Evolutionary conservation across 1,284 basidiomycete genomes (phyloP), one percentile per base, ranked within the genome.

Genomic region (Phenoliferia sp.): DNA sequence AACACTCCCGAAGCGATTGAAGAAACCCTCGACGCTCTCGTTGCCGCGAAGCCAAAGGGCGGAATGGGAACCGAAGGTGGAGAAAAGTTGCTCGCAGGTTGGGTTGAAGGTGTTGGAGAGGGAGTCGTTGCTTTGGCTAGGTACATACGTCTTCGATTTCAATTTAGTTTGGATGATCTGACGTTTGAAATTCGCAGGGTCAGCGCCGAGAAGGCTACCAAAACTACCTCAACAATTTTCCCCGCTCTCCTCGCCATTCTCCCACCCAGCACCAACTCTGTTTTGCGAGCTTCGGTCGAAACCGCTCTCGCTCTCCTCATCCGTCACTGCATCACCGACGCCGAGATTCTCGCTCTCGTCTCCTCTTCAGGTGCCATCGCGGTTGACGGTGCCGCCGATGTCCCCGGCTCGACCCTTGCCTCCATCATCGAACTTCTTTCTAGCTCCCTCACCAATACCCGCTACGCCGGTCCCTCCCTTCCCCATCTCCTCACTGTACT

Each of bases 391-490:
- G 52, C 52, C 22, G 9, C 52, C 12, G 52, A 54, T 28, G 15
- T 12, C 39, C 22, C 57, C 31, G 54, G 54, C 54, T 19, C 12
- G 4, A 32, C 31, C n/a, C 50, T 35, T 6, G 31, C 28, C 48
- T 36, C 17, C n/a, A 85, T 91, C 52, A 82, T 93, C 68, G 73
- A 78, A 1, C 87, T 89, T 69, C 79, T 86, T 10, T 82, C 82
- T 7, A 86, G 87, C 72, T 86, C 89, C 0, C 78, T 94, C 86
- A 22, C 89, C 85, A 74, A 86, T 86, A 59, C 86, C 81, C 58
- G 83, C 86, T 31, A 86, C 90, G 68, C 86, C 88, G n/a, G 88
- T 90, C 69, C 77, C 92, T 10, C 81, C 93, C 39, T 80, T 82
- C 19, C 83, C 90, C 63, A 77, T 82, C 61, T 76, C 78, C 22